These are phyloP conservation scores for Colletotrichum somersetense DNA, from an alignment of 2,329 filamentous ascomycete genomes.

Conservation along the genomic window DNA sequence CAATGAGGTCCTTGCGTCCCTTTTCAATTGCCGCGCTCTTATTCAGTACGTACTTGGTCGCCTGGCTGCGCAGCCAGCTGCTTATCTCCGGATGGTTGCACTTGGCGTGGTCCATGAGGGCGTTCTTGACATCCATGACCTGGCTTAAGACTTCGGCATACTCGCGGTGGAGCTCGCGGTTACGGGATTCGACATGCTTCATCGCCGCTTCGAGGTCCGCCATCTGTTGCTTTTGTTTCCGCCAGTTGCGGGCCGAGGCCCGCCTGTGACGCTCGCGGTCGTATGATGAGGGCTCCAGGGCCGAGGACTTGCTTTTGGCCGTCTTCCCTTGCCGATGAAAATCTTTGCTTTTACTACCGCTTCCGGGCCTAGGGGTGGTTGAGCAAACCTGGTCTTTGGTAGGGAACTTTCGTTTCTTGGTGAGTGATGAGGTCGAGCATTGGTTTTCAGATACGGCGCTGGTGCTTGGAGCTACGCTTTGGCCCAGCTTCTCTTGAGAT, in stretches of 20 bases:
- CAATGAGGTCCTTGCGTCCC: not conserved
- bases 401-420: not conserved
- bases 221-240: constrained; percentile 31
- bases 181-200: constrained; percentile 11
- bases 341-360: too few relatives aligned
- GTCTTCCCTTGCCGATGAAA: not conserved
- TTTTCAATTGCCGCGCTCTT: not conserved
- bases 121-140: constrained; percentile 29
- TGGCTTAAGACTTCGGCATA: constrained; percentile 15
- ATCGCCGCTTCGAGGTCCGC: constrained; percentile 25
- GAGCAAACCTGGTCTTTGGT: not conserved
- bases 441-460: not conserved
- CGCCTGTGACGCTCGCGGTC: constrained; percentile 31
- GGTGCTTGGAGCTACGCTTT: not conserved
- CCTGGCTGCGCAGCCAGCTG: constrained; percentile 29
- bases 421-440: not conserved
- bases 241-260: constrained; percentile 39
- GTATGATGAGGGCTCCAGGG: not conserved
- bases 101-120: constrained; percentile 29
- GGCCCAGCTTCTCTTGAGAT: not conserved
- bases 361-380: not conserved
- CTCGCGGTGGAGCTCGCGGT: constrained; percentile 19
- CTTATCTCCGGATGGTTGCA: constrained; percentile 34
- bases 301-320: not conserved
- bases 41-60: constrained; percentile 5